These are phyloP conservation scores for Russula sp. DNA, from an alignment of 768 basidiomycete species.

Conservation along the genomic window DNA sequence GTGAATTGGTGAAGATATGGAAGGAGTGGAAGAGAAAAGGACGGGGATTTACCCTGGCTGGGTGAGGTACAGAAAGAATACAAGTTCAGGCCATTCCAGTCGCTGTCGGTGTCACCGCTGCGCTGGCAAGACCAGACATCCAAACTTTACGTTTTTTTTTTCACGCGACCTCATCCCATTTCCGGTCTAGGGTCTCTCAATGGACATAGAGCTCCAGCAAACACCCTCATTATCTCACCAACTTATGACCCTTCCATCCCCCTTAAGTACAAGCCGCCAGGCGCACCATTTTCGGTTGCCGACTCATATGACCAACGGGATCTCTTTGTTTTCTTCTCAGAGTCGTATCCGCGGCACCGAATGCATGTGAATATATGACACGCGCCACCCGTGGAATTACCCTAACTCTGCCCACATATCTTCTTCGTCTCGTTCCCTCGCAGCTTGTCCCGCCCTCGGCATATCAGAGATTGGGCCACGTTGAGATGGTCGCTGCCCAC, in stretches of 20 bases:
- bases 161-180: neutral
- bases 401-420: constrained; percentile 63
- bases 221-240: no score
- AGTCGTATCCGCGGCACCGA: neutral
- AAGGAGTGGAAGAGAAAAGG: constrained; percentile 7
- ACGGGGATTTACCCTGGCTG: neutral
- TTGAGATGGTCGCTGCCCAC: constrained; percentile 28
- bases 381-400: constrained; percentile 12
- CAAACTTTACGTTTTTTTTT: neutral
- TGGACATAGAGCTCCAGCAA: neutral
- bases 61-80: neutral
- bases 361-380: neutral
- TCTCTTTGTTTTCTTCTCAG: no score
- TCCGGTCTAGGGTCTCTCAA: neutral
- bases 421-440: constrained; percentile 51
- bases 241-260: neutral
- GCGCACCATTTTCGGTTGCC: neutral
- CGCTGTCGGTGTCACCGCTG: neutral
- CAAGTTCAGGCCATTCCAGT: neutral
- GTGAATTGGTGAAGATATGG: constrained; percentile 16
- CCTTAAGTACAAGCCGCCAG: neutral
- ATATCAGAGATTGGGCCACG: constrained; percentile 41
- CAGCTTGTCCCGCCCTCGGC: constrained; percentile 51
- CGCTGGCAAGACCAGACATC: neutral
- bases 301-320: neutral